A percentile compares a stretch with the other conserved stretches of the same genome.
Evolutionary conservation across 352 stramenopile species (phyloP).

Genomic region (Pythium dissotocum): DNA sequence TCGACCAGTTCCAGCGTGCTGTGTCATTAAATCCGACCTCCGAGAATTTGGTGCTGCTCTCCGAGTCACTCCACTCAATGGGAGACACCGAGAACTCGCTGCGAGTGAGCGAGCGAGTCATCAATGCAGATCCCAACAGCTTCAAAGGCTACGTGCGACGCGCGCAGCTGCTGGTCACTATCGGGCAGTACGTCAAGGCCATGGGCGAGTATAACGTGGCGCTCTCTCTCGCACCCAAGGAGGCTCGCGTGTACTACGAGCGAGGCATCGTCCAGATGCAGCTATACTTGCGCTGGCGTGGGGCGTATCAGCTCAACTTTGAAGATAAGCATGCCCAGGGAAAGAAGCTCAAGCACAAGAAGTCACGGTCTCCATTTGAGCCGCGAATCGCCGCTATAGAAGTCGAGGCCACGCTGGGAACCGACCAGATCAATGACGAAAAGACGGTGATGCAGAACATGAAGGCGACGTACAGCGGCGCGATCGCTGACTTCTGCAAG

Average conservation of each 20-base stretch:
- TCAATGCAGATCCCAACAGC: slow-evolving; percentile 55
- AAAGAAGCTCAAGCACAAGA: slow-evolving; percentile 13
- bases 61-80: slow-evolving; percentile 76
- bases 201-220: slow-evolving; percentile 71
- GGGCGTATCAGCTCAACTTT: slow-evolving; percentile 54
- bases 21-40: slow-evolving; percentile 59
- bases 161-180: slow-evolving; percentile 61
- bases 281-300: slow-evolving; percentile 63
- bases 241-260: slow-evolving; percentile 68
- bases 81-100: slow-evolving; percentile 80
- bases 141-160: slow-evolving; percentile 67
- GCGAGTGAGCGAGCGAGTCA: slow-evolving; percentile 70
- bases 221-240: slow-evolving; percentile 55
- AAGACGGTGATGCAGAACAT: slow-evolving; percentile 47
- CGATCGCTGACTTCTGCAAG: slow-evolving; percentile 61
- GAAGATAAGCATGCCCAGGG: slow-evolving; percentile 17
- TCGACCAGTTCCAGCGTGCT: slow-evolving; percentile 63
- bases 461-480: slow-evolving; percentile 49
- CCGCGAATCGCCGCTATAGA: slow-evolving; percentile 40
- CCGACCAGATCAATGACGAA: slow-evolving; percentile 54
- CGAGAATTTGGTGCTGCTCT: slow-evolving; percentile 78
- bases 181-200: slow-evolving; percentile 43
- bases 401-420: slow-evolving; percentile 45
- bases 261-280: slow-evolving; percentile 73
- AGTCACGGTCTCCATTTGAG: slow-evolving; percentile 43